Conservation (phyloP, 805 yeast genomes). For the Millerago galiae region DNA sequence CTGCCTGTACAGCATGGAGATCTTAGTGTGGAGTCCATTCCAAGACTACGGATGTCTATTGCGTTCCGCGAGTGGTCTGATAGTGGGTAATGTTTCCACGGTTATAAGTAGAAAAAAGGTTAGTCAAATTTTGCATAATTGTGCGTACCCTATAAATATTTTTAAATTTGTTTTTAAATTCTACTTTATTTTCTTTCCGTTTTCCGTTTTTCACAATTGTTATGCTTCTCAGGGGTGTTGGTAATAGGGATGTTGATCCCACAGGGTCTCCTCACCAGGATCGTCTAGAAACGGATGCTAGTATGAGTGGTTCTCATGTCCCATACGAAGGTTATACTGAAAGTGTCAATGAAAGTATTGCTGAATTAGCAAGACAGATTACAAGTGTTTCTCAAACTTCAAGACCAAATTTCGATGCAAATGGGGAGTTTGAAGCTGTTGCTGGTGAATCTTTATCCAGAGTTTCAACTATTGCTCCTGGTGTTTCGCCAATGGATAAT, state of each 20-base stretch:
- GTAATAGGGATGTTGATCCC: neutral
- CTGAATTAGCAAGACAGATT: slow-evolving; percentile 4
- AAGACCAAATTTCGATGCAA: slow-evolving; percentile 33
- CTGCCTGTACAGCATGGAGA: too few species aligned
- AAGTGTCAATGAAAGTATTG: slow-evolving; percentile 3
- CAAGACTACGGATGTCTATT: too few species aligned
- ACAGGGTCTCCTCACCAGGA: neutral
- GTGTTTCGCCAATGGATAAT: slow-evolving; percentile 30
- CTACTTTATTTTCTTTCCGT: neutral
- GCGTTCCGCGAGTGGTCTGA: too few species aligned
- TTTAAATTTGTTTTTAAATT: too few species aligned
- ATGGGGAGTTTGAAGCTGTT: slow-evolving; percentile 1
- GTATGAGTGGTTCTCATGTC: neutral
- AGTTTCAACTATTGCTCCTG: slow-evolving; percentile 28
- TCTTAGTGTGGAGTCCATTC: too few species aligned
- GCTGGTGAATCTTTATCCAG: slow-evolving; percentile 29
- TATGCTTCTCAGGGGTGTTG: neutral
- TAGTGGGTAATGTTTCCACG: too few species aligned
- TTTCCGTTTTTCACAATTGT: too few species aligned
- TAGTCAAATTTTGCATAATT: too few species aligned
- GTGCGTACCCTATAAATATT: too few species aligned
- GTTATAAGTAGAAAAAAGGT: too few species aligned
- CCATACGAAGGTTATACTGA: slow-evolving; percentile 4
- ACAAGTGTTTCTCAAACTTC: slow-evolving; percentile 2
- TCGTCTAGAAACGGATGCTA: neutral